A percentile compares a stretch with the other conserved stretches of the same genome.
phyloP scores from a whole-genome alignment of 805 yeast species.

The Teunomyces barrocoloradensis region DNA sequence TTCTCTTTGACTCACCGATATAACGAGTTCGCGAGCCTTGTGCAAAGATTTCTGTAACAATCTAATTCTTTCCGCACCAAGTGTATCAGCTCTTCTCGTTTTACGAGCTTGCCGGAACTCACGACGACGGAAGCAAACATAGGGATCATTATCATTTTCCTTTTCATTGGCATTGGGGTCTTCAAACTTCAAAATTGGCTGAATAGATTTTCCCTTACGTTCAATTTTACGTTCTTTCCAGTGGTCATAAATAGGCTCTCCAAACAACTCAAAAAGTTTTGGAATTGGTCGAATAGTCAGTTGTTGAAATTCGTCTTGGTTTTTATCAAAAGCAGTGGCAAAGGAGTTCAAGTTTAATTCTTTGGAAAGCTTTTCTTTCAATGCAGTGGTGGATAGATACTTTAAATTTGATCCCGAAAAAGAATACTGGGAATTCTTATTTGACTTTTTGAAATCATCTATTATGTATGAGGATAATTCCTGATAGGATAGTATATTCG shows the following conservation, averaged over 20 bases:
- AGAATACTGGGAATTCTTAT: conserved; percentile 24
- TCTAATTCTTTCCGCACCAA: conserved; percentile 81
- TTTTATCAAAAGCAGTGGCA: conserved; percentile 56
- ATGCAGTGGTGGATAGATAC: conserved; percentile 51
- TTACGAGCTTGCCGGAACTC: conserved; percentile 94
- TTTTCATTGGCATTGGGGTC: conserved; percentile 72
- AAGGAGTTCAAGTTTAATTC: conserved; percentile 57
- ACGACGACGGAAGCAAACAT: conserved; percentile 91
- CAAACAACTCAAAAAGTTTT: conserved; percentile 55
- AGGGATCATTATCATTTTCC: conserved; percentile 87
- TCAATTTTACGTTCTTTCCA: conserved; percentile 76
- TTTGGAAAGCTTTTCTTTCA: conserved; percentile 55
- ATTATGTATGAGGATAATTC: conserved; percentile 59
- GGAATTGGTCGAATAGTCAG: conserved; percentile 43
- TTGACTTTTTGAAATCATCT: conserved; percentile 29
- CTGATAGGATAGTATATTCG: conserved; percentile 64
- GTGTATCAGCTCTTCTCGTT: conserved; percentile 90
- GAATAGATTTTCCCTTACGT: conserved; percentile 65
- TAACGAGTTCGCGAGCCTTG: conserved; percentile 66
- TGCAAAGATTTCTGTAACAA: conserved; percentile 72
- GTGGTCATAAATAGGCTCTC: conserved; percentile 68
- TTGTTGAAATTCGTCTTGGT: conserved; percentile 20
- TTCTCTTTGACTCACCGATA: conserved; percentile 75
- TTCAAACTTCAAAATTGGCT: conserved; percentile 79
- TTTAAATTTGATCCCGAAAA: conserved; percentile 29